Evolutionary conservation across 1,139 yeast genomes (phyloP).

Genomic region (Debaryomyces nepalensis): DNA sequence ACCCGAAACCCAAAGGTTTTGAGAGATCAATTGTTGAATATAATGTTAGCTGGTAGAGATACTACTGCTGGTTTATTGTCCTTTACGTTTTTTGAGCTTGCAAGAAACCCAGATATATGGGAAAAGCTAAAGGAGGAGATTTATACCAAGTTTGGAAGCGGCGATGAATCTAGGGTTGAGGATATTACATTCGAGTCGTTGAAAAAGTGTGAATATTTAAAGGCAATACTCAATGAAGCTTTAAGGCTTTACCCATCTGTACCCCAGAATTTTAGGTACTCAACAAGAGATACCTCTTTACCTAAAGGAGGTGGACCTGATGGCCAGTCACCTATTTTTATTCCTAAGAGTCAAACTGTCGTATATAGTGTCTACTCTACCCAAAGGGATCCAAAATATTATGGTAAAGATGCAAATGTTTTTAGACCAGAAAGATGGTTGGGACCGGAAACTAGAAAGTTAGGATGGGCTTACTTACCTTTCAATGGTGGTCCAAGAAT

Average conservation of each 20-base stretch:
- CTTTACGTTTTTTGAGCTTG: slow-evolving; percentile 50
- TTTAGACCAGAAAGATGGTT: slow-evolving; percentile 58
- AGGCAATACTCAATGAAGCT: slow-evolving; percentile 52
- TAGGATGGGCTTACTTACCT: slow-evolving; percentile 58
- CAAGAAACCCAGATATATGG: slow-evolving; percentile 47
- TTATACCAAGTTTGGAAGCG: slow-evolving; percentile 36
- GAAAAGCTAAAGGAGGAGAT: slow-evolving; percentile 45
- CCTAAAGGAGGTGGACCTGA: slow-evolving; percentile 61
- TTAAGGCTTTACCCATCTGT: slow-evolving; percentile 59
- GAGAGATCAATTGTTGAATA: slow-evolving; percentile 56
- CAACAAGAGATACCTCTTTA: slow-evolving; percentile 50
- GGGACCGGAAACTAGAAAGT: slow-evolving; percentile 29
- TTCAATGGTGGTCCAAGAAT: slow-evolving; percentile 67
- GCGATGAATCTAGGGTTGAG: slow-evolving; percentile 29
- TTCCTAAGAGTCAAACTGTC: slow-evolving; percentile 47
- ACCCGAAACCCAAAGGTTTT: slow-evolving; percentile 54
- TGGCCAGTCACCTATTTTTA: slow-evolving; percentile 45
- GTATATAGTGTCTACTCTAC: slow-evolving; percentile 43
- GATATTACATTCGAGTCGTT: slow-evolving; percentile 48
- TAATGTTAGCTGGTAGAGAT: slow-evolving; percentile 60
- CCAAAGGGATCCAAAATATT: slow-evolving; percentile 44
- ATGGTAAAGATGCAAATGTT: slow-evolving; percentile 50
- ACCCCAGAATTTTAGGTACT: slow-evolving; percentile 52
- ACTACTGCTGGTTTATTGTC: slow-evolving; percentile 61
- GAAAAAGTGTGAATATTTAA: slow-evolving; percentile 53